These are phyloP conservation scores for Camellia oleifera DNA, from an alignment of 179 eudicot genomes.

Conservation along the genomic window DNA sequence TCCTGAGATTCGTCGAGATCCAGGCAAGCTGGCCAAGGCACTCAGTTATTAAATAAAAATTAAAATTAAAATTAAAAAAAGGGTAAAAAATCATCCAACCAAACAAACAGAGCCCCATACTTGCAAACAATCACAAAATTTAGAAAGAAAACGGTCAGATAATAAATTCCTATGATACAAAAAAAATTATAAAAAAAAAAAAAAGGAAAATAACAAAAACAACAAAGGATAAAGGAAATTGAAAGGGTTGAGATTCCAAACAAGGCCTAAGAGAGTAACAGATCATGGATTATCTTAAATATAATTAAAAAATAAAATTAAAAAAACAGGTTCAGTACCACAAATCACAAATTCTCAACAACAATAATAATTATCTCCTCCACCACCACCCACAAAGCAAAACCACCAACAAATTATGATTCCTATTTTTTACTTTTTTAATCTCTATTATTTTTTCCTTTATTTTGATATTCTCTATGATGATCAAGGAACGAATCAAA, in stretches of 20 bases:
- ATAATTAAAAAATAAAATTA: neutral
- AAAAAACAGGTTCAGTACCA: neutral
- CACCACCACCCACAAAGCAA: neutral
- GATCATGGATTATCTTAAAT: neutral
- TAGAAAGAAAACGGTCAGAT: neutral
- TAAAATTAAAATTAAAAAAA: too few relatives aligned
- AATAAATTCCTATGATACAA: neutral
- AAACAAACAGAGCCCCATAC: neutral
- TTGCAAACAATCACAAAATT: neutral
- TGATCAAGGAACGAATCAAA: neutral
- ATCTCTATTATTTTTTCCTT: too few relatives aligned
- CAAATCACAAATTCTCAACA: too few relatives aligned
- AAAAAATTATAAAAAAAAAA: neutral
- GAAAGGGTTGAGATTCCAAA: conserved; percentile 1
- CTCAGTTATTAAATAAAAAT: neutral
- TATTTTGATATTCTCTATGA: neutral
- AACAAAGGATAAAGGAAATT: neutral
- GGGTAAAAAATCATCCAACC: neutral
- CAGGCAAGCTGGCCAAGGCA: too few relatives aligned
- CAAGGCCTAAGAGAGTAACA: neutral
- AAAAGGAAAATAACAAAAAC: neutral
- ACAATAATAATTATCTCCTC: too few relatives aligned
- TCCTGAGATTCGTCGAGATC: too few relatives aligned
- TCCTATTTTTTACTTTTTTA: too few relatives aligned
- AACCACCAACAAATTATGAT: neutral